Conservation (phyloP, 2,329 filamentous ascomycete genomes). For the Sarocladiaceae sp. region DNA sequence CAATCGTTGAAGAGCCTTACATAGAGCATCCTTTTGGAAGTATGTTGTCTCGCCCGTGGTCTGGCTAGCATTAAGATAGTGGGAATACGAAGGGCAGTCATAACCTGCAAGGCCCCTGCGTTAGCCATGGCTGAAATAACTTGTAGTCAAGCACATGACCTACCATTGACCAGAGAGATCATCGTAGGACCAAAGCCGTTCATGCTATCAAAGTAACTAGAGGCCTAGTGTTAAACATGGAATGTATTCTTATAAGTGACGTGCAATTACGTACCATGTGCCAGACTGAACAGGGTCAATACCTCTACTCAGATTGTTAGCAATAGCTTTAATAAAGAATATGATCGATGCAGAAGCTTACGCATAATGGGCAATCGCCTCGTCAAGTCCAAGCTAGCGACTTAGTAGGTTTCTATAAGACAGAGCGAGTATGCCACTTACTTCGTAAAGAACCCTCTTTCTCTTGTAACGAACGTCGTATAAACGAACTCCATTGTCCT, state of each 20-base stretch:
- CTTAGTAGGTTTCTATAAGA: background rate
- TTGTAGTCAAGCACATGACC: no score
- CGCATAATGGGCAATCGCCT: constrained; percentile 48
- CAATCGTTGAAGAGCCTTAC: constrained; percentile 18
- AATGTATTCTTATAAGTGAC: background rate
- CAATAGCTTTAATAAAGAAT: no score
- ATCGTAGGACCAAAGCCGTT: background rate
- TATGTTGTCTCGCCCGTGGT: constrained; percentile 36
- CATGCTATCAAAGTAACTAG: constrained; percentile 1
- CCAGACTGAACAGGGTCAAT: background rate
- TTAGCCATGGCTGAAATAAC: no score
- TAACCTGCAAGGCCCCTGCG: constrained; percentile 27
- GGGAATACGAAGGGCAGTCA: constrained; percentile 45
- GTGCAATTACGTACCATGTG: background rate
- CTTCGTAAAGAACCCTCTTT: constrained; percentile 49
- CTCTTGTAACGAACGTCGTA: constrained; percentile 50
- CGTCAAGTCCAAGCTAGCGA: constrained; percentile 40
- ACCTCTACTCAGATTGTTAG: background rate
- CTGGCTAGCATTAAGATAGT: constrained; percentile 41
- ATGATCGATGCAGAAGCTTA: background rate
- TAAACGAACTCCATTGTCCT: constrained; percentile 42
- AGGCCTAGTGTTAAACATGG: background rate
- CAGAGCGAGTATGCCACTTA: constrained; percentile 20
- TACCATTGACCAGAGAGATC: background rate
- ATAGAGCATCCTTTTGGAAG: constrained; percentile 45